Base-by-base conservation (phyloP, 306 rosid genomes). In the Prunus kanzakura region DNA sequence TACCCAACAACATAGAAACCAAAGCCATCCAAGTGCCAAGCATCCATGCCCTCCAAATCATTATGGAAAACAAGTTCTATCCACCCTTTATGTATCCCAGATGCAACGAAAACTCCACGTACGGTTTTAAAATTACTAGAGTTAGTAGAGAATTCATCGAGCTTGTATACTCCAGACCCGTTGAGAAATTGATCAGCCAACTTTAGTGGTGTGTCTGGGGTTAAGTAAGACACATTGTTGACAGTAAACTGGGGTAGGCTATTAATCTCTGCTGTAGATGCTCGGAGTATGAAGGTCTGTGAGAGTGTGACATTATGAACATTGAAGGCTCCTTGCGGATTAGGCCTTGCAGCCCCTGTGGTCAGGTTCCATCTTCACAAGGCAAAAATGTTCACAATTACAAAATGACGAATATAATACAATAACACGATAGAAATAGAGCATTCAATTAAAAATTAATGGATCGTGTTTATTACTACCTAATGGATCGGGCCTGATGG, bases 321-420 rank as follows among this genome's bases (percentile, higher is more conserved):
- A 50, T 88, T 88, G 81, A 90, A 92, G 23, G 83, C 8, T 82
- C 93, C 93, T 73, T 92, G 96, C 4, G 93, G 96, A 63, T 88
- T 89, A 67, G 88, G 91, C 86, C 96, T 88, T n/a, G 97, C 97
- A 58, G 93, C 96, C 64, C 93, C 93, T n/a, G 96, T 6, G 4
- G 88, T 89, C 74, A 88, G 19, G 76, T 92, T 92, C 96, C 90
- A 92, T 85, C 95, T 91, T 50, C 84, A 74, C 47, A 69, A 70
- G 13, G 50, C 3, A 27, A 52, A 52, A 18, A 32, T 35, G 2
- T 69, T 64, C 38, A 69, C 38, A 69, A 38, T 6, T 12, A 27
- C 1, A 23, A 4, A 27, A 61, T 32, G 64, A 4, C 5, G 0
- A 9, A 64, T 20, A 61, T 30, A 15, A 16, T 4, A 55, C 6